Percentiles rank a stretch among this genome's conserved stretches.
Evolutionary conservation across 2,329 filamentous ascomycete genomes (phyloP).

Genomic region (Colletotrichum filicis): DNA sequence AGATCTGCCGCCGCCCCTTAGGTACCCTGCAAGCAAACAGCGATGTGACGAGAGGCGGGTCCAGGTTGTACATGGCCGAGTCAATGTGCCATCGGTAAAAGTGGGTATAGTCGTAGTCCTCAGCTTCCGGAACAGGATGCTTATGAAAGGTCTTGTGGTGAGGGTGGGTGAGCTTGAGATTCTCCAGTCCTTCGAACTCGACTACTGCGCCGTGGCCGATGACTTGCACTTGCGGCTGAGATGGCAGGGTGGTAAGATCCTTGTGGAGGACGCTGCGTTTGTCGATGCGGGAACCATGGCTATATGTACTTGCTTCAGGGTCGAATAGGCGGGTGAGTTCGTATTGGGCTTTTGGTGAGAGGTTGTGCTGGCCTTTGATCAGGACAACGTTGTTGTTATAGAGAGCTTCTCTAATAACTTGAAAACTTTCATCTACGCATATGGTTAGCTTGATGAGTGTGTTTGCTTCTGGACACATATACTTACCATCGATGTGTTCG

Average conservation of each 20-base stretch:
- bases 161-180: neutral
- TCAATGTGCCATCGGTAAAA: neutral
- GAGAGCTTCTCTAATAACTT: neutral
- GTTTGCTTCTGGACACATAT: neutral
- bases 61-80: neutral
- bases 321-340: constrained; percentile 5
- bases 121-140: neutral
- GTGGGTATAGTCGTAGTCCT: neutral
- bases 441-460: neutral
- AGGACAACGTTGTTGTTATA: neutral
- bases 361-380: constrained; percentile 1
- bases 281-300: neutral
- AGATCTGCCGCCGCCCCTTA: neutral
- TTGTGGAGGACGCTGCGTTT: neutral
- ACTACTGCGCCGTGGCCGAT: neutral
- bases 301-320: neutral
- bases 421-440: neutral
- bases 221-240: neutral
- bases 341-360: constrained; percentile 2
- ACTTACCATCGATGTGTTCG: neutral
- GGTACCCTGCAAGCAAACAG: neutral
- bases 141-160: neutral
- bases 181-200: neutral
- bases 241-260: neutral
- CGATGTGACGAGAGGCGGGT: neutral